Conservation (phyloP, 2,329 filamentous ascomycete genomes). For the Aspergillus piperis region DNA sequence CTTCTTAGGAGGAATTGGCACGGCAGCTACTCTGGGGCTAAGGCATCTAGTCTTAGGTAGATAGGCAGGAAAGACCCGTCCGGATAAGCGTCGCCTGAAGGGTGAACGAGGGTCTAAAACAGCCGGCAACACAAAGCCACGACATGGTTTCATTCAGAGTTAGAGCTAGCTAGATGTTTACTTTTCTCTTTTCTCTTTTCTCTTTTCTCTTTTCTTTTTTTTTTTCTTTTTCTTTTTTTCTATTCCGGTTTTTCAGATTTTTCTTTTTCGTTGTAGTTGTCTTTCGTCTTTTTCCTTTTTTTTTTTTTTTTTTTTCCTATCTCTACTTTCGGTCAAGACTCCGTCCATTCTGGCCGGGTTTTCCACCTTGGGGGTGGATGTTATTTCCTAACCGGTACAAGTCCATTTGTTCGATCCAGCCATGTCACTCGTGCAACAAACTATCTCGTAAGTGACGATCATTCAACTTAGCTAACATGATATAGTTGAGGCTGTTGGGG, state of each 20-base stretch:
- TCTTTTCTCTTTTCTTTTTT: background rate
- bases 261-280: background rate
- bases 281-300: background rate
- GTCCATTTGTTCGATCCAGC: background rate
- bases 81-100: background rate
- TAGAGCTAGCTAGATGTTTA: background rate
- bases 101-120: background rate
- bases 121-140: background rate
- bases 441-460: too few species aligned
- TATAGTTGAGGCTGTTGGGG: background rate
- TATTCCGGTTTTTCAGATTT: background rate
- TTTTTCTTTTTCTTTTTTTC: background rate
- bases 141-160: background rate
- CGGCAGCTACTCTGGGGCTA: background rate
- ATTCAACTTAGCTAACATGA: background rate
- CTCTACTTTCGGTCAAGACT: background rate
- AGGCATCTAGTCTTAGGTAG: conserved; percentile 1
- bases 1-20: conserved; percentile 3
- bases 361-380: background rate
- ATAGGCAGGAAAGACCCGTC: conserved; percentile 5
- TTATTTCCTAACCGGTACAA: background rate
- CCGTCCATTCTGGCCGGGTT: background rate
- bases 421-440: background rate
- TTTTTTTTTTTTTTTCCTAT: background rate
- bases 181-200: background rate